Conservation (phyloP, 495 filamentous ascomycete genomes). For the Immersiella caudata region DNA sequence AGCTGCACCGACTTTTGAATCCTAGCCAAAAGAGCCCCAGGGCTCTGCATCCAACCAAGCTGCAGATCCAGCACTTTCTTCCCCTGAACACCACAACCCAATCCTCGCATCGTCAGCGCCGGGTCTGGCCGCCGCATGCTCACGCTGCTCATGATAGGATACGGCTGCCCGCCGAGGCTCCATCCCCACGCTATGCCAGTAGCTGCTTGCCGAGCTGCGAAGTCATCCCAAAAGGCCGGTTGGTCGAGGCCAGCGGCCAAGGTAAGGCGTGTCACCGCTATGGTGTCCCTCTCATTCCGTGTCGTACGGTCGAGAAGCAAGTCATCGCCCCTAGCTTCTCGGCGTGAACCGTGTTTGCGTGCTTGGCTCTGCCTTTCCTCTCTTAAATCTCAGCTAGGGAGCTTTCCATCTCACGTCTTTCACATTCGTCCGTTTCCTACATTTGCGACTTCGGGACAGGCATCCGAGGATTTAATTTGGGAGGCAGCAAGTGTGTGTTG, state of each 20-base stretch:
- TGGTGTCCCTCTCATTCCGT: slow-evolving; percentile 1
- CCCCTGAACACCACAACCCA: slow-evolving; percentile 20
- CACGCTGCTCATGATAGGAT: slow-evolving; percentile 22
- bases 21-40: neutral
- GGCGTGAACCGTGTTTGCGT: neutral
- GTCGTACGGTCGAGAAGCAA: slow-evolving; percentile 13
- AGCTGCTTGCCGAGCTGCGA: slow-evolving; percentile 19
- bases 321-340: neutral
- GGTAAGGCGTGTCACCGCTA: slow-evolving; percentile 11
- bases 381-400: neutral
- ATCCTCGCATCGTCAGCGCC: slow-evolving; percentile 9
- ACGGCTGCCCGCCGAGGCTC: slow-evolving; percentile 1
- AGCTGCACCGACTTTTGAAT: slow-evolving; percentile 10
- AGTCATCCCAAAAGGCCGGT: slow-evolving; percentile 23
- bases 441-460: neutral
- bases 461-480: neutral
- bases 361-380: neutral
- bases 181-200: slow-evolving; percentile 10
- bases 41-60: slow-evolving; percentile 15
- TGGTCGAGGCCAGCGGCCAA: slow-evolving; percentile 24
- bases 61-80: slow-evolving; percentile 4
- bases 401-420: neutral
- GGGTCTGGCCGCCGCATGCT: slow-evolving; percentile 25
- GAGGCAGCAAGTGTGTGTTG: neutral
- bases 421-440: neutral